Evolutionary conservation across 2,329 filamentous ascomycete genomes (phyloP), one percentile per base, ranked within the genome.

Genomic region (Calonectria hongkongensis): DNA sequence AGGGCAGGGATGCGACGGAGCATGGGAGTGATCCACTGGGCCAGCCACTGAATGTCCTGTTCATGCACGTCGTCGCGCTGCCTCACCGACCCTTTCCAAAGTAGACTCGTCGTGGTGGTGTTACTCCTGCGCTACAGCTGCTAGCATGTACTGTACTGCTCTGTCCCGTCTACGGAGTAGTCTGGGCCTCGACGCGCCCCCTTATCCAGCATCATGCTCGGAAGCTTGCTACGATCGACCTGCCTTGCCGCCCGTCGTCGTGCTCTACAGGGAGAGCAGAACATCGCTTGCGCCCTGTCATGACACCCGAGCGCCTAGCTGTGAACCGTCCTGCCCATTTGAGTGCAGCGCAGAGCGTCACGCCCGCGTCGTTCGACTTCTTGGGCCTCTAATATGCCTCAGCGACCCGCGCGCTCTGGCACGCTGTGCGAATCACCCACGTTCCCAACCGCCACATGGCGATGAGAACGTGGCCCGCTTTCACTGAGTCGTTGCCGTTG

Each of bases 31-130:
- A 75, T 76, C 73, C 75, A 76, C 73, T 69, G 70, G 70, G 58
- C 75, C 77, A 81, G 79, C 79, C 79, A 81, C 79, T 75, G 77
- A 76, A 70, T 77, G 77, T 80, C 75, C 78, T 80, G 80, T 81
- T 81, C 80, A 81, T 81, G 81, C 81, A 82, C 73, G 75, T 78
- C 73, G 71, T 79, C 68, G 75, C 69, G 78, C 77, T 80, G 76
- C 79, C 74, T 82, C 80, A 82, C 80, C 80, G 80, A 82, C 80
- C 78, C 73, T 81, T 80, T 75, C 73, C 74, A 72, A 73, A 71
- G 74, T 76, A 72, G 75, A 68, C 71, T 72, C 66, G 70, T 67
- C 48, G 63, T 56, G 68, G 50, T 56, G n/a, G 51, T 65, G 48
- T 77, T 65, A 73, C 58, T 65, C 21, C 69, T 67, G 33, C 56